These are phyloP conservation scores for Lanmaoa rubissima DNA, from an alignment of 768 basidiomycete species.

Conservation along the genomic window DNA sequence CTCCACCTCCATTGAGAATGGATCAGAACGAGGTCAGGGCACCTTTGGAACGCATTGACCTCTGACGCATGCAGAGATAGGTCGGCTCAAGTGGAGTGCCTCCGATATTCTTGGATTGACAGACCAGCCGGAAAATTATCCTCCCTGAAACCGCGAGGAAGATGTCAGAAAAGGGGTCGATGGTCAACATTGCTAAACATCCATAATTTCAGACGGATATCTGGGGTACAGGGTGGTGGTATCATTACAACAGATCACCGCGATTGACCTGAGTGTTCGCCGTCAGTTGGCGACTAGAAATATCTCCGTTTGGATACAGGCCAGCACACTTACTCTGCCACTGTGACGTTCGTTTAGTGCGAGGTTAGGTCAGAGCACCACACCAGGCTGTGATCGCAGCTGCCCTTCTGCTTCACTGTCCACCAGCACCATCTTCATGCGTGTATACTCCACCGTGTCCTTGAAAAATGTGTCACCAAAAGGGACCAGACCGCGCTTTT, in stretches of 20 bases:
- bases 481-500: constrained; percentile 46
- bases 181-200: constrained; percentile 2
- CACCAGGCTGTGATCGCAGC: background rate
- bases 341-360: background rate
- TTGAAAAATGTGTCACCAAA: constrained; percentile 56
- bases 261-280: constrained; percentile 5
- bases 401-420: background rate
- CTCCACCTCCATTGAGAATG: background rate
- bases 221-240: constrained; percentile 15
- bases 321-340: constrained; percentile 5
- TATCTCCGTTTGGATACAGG: background rate
- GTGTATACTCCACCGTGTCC: constrained; percentile 51
- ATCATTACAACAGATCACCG: constrained; percentile 8
- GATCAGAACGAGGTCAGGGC: background rate
- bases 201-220: constrained; percentile 3
- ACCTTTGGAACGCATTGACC: background rate
- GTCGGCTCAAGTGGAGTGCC: background rate
- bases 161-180: background rate
- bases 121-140: background rate
- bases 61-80: constrained; percentile 2
- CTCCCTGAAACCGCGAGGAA: constrained; percentile 6
- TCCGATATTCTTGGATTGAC: constrained; percentile 1
- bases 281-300: constrained; percentile 10
- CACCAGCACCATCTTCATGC: constrained; percentile 45
- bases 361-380: background rate